A percentile compares a stretch with the other conserved stretches of the same genome.
Evolutionary conservation across 306 rosid genomes (phyloP).

Genomic region (Sindora glabra): DNA sequence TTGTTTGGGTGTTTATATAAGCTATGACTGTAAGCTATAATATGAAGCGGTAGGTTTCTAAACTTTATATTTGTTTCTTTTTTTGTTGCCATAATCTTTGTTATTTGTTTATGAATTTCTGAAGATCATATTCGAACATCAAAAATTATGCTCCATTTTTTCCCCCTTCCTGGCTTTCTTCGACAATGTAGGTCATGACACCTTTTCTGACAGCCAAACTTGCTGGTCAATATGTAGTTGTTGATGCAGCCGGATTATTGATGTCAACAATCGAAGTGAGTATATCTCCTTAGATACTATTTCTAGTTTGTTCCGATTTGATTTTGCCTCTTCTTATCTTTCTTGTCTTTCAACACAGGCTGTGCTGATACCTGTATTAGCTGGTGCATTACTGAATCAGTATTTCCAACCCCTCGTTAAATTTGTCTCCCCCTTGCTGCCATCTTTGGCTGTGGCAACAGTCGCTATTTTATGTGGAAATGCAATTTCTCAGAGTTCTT

Average conservation of each 20-base stretch:
- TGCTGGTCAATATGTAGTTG: slow-evolving; percentile 80
- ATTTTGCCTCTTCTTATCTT: neutral
- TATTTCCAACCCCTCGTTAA: slow-evolving; percentile 63
- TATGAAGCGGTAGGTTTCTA: too few relatives aligned
- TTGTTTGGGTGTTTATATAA: too few relatives aligned
- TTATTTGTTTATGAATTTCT: too few relatives aligned
- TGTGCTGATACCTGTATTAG: slow-evolving; percentile 77
- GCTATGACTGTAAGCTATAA: too few relatives aligned
- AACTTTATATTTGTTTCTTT: too few relatives aligned
- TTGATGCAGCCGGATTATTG: slow-evolving; percentile 66
- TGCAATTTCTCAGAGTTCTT: slow-evolving; percentile 68
- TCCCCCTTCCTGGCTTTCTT: neutral
- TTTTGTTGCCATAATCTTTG: too few relatives aligned
- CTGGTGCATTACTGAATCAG: slow-evolving; percentile 78
- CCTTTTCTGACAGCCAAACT: slow-evolving; percentile 80
- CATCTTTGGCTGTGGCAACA: slow-evolving; percentile 73
- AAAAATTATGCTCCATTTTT: neutral
- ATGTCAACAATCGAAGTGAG: slow-evolving; percentile 63
- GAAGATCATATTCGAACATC: too few relatives aligned
- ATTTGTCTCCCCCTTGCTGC: slow-evolving; percentile 68
- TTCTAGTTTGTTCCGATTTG: neutral
- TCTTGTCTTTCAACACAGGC: slow-evolving; percentile 49
- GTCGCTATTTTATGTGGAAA: slow-evolving; percentile 74
- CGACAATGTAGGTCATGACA: slow-evolving; percentile 58
- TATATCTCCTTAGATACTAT: neutral